These are phyloP conservation scores for Monascus purpureus DNA, from an alignment of 495 filamentous ascomycete species.

Conservation along the genomic window DNA sequence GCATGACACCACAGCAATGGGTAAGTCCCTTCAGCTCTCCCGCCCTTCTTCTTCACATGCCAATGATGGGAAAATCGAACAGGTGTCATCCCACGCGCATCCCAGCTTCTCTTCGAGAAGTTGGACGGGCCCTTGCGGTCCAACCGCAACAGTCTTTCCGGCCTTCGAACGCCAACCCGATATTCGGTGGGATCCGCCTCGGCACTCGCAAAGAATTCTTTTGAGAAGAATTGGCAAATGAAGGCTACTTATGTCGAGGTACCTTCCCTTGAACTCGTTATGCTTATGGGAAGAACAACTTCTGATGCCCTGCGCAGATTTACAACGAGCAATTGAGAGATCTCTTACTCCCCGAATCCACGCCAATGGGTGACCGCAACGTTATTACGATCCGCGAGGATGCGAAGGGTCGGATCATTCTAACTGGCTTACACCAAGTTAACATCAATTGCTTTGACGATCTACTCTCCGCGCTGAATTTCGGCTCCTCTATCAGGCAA, in stretches of 20 bases:
- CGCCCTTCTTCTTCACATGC: background rate
- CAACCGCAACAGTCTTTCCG: conserved; percentile 53
- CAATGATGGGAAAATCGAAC: conserved; percentile 1
- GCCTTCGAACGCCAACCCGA: conserved; percentile 65
- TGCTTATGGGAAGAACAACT: background rate
- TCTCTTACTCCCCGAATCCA: conserved; percentile 67
- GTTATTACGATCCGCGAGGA: conserved; percentile 83
- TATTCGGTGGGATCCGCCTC: conserved; percentile 55
- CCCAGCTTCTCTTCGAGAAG: conserved; percentile 74
- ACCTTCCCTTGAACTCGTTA: too few species aligned
- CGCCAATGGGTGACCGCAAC: conserved; percentile 52
- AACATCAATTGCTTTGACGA: conserved; percentile 88
- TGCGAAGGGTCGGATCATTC: conserved; percentile 83
- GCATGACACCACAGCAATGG: conserved; percentile 59
- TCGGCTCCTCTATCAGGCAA: conserved; percentile 87
- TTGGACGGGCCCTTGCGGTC: conserved; percentile 43
- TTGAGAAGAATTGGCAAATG: conserved; percentile 80
- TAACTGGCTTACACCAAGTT: conserved; percentile 80
- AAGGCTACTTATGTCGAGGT: conserved; percentile 95
- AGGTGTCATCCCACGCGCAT: conserved; percentile 93
- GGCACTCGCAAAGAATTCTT: conserved; percentile 32
- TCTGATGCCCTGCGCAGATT: conserved; percentile 36
- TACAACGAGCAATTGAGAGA: conserved; percentile 96
- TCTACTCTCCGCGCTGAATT: conserved; percentile 73
- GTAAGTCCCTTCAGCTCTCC: conserved; percentile 26